Evolutionary conservation across 2,329 filamentous ascomycete species (phyloP).

Genomic region (Paracamarosporium sp.): DNA sequence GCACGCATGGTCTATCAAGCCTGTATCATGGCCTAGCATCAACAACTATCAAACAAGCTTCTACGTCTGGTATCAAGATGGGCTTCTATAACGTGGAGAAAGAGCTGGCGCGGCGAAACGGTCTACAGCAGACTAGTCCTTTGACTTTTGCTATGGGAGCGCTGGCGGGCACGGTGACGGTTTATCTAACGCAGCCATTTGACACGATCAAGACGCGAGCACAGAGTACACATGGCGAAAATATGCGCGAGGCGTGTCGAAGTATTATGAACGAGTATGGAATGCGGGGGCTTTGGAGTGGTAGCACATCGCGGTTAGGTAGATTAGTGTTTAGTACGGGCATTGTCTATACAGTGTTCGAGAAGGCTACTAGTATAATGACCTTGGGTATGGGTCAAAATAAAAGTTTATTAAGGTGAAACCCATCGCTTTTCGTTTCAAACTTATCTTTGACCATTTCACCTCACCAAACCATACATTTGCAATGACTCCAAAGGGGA

Average conservation of each 20-base stretch:
- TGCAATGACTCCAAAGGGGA: no score
- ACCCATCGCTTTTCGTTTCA: not conserved
- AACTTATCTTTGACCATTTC: no score
- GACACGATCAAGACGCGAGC: constrained; percentile 52
- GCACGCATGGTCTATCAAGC: constrained; percentile 50
- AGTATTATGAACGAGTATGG: constrained; percentile 30
- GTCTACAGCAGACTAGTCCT: constrained; percentile 27
- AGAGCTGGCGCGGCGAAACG: constrained; percentile 33
- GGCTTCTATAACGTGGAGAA: constrained; percentile 58
- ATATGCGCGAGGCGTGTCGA: constrained; percentile 29
- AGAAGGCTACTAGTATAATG: constrained; percentile 29
- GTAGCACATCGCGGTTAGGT: constrained; percentile 36
- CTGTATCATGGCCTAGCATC: constrained; percentile 55
- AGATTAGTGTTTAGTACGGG: constrained; percentile 38
- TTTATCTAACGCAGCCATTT: constrained; percentile 53
- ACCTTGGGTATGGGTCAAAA: not conserved
- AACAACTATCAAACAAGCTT: constrained; percentile 58
- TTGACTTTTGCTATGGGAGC: constrained; percentile 37
- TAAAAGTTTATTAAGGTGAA: not conserved
- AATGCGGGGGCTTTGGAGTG: constrained; percentile 36
- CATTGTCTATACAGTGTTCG: constrained; percentile 41
- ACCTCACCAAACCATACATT: no score
- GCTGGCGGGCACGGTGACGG: constrained; percentile 41
- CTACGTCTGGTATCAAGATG: constrained; percentile 57
- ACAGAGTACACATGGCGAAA: constrained; percentile 39